A percentile compares a stretch with the other conserved stretches of the same genome.
phyloP scores from a whole-genome alignment of 179 eudicot genomes.

The Dionaea muscipula region DNA sequence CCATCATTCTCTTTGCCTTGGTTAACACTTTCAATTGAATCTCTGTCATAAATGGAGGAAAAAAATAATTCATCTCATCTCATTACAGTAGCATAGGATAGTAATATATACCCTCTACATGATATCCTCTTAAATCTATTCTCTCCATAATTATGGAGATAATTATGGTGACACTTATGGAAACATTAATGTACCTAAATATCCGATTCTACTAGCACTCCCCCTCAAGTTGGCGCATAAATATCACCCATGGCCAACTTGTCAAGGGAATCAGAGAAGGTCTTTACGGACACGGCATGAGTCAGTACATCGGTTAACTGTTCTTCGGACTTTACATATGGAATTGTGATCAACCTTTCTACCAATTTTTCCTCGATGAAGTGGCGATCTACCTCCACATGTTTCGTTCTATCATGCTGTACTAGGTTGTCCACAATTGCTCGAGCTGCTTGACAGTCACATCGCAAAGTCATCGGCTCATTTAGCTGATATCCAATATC shows the following conservation, averaged over 20 bases:
- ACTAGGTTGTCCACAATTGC: too few species aligned
- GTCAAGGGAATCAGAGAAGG: background rate
- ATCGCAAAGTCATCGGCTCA: background rate
- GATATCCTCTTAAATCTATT: too few species aligned
- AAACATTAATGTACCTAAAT: too few species aligned
- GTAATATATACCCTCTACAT: too few species aligned
- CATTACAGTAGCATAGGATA: too few species aligned
- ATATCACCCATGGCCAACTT: background rate
- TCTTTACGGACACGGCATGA: background rate
- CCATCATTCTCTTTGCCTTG: too few species aligned
- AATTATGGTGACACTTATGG: too few species aligned
- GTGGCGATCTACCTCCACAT: background rate
- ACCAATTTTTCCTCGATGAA: background rate
- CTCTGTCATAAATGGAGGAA: too few species aligned
- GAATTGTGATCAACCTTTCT: background rate
- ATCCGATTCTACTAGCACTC: too few species aligned
- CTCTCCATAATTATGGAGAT: too few species aligned
- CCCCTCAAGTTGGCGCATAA: background rate
- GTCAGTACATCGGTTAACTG: background rate
- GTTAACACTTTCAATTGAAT: too few species aligned
- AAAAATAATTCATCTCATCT: too few species aligned
- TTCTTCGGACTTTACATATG: background rate
- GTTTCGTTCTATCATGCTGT: background rate
- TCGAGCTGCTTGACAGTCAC: background rate
- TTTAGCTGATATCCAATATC: background rate